A percentile compares a stretch with the other conserved stretches of the same genome.
Conservation (phyloP, 139 green algal genomes). For the Nannochloris sp. region DNA sequence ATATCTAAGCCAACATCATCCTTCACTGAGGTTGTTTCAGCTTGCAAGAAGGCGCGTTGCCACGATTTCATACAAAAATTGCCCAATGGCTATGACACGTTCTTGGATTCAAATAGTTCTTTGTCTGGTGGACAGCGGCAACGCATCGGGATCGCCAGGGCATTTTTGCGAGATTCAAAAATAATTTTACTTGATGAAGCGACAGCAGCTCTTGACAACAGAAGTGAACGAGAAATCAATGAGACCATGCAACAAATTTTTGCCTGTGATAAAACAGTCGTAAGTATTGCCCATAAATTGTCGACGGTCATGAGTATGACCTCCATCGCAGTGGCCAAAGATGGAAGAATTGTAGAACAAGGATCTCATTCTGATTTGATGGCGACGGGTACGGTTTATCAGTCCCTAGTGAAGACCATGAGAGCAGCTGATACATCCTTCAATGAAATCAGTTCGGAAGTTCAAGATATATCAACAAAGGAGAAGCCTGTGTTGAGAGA, state of each 20-base stretch:
- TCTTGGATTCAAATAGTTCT: conserved; percentile 27
- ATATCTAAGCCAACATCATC: conserved; percentile 41
- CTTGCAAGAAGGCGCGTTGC: conserved; percentile 48
- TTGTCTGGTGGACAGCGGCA: conserved; percentile 71
- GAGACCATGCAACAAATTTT: conserved; percentile 36
- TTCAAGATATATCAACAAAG: neutral
- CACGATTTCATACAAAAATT: conserved; percentile 56
- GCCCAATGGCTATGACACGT: conserved; percentile 33
- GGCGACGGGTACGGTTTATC: conserved; percentile 23
- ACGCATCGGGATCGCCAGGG: conserved; percentile 67
- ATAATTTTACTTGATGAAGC: conserved; percentile 92
- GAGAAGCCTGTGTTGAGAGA: neutral
- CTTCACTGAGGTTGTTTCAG: conserved; percentile 34
- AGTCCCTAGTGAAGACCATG: conserved; percentile 25
- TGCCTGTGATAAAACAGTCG: conserved; percentile 36
- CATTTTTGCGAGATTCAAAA: conserved; percentile 54
- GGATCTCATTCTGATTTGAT: conserved; percentile 44
- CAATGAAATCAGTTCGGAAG: neutral
- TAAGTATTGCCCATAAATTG: conserved; percentile 60
- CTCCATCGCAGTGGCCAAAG: conserved; percentile 47
- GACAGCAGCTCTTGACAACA: conserved; percentile 68
- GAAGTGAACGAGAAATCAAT: conserved; percentile 48
- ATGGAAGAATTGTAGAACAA: conserved; percentile 32
- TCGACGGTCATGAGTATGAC: conserved; percentile 53
- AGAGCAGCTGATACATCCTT: neutral